These are phyloP conservation scores for Monosporascus sp. DNA, from an alignment of 2,329 filamentous ascomycete genomes.

Conservation along the genomic window DNA sequence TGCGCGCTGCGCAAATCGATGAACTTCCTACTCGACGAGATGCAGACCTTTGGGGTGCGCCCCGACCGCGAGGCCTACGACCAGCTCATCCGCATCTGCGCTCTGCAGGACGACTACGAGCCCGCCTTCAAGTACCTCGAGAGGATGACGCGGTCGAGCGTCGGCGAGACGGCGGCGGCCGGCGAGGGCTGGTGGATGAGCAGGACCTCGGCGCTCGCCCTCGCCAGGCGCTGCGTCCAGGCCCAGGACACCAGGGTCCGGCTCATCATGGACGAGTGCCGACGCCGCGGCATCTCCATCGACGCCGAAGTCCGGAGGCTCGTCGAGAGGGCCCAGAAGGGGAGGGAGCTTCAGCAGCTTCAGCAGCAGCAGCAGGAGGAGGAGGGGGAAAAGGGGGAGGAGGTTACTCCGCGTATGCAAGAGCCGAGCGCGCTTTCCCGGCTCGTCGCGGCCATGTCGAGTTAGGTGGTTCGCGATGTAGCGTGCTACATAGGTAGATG, in stretches of 20 bases:
- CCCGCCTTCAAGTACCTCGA: conserved; percentile 27
- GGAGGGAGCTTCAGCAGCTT: not conserved
- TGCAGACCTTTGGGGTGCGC: conserved; percentile 29
- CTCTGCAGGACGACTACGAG: conserved; percentile 27
- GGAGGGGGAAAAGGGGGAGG: not conserved
- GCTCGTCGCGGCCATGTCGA: no score
- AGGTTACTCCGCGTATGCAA: not conserved
- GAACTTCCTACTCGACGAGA: conserved; percentile 31
- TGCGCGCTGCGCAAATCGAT: conserved; percentile 22
- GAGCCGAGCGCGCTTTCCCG: not conserved
- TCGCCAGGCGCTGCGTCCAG: conserved; percentile 28
- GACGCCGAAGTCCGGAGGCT: conserved; percentile 20
- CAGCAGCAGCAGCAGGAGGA: not conserved
- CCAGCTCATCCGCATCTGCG: conserved; percentile 26
- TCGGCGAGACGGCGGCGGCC: conserved; percentile 5
- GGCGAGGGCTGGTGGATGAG: conserved; percentile 25
- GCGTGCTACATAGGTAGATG: no score
- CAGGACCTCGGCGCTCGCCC: conserved; percentile 24
- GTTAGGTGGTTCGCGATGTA: no score
- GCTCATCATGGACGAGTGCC: conserved; percentile 26
- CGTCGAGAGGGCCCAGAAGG: conserved; percentile 5
- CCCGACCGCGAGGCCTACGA: conserved; percentile 25
- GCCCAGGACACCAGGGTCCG: conserved; percentile 28
- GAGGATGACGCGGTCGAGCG: conserved; percentile 12
- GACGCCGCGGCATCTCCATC: conserved; percentile 18